Evolutionary conservation across 2,329 filamentous ascomycete genomes (phyloP).

Genomic region (Xylariaceae sp.): DNA sequence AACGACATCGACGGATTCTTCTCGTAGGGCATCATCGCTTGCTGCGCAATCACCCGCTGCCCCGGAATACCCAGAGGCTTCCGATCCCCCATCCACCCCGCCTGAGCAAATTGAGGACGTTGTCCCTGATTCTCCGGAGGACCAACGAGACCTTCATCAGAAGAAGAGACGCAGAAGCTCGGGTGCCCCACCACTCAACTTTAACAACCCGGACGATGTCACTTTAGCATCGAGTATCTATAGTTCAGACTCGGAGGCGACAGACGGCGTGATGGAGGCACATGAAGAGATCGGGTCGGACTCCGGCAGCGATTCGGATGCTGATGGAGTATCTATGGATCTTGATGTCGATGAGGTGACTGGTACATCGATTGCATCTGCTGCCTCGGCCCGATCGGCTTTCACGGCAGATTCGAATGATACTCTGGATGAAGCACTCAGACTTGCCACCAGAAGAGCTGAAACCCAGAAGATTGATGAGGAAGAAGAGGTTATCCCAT

Average conservation of each 20-base stretch:
- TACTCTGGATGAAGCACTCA: slow-evolving; percentile 75
- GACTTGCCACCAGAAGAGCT: slow-evolving; percentile 74
- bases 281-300: slow-evolving; percentile 52
- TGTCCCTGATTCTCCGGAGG: slow-evolving; percentile 61
- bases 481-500: slow-evolving; percentile 72
- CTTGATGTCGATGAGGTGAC: slow-evolving; percentile 79
- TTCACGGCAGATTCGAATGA: slow-evolving; percentile 68
- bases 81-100: slow-evolving; percentile 63
- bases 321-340: slow-evolving; percentile 77
- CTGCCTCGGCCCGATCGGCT: slow-evolving; percentile 54
- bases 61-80: slow-evolving; percentile 45
- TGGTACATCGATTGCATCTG: slow-evolving; percentile 66
- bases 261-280: slow-evolving; percentile 58
- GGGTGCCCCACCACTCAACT: slow-evolving; percentile 64
- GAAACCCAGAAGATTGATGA: slow-evolving; percentile 71
- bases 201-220: slow-evolving; percentile 67
- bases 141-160: slow-evolving; percentile 67
- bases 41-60: slow-evolving; percentile 37
- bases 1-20: slow-evolving; percentile 77
- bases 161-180: slow-evolving; percentile 66
- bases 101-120: slow-evolving; percentile 63
- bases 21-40: slow-evolving; percentile 69
- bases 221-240: slow-evolving; percentile 78
- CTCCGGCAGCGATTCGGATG: slow-evolving; percentile 58
- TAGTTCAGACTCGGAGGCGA: slow-evolving; percentile 66